phyloP scores from a whole-genome alignment of 140 eudicot species.

The Bidens hawaiensis region DNA sequence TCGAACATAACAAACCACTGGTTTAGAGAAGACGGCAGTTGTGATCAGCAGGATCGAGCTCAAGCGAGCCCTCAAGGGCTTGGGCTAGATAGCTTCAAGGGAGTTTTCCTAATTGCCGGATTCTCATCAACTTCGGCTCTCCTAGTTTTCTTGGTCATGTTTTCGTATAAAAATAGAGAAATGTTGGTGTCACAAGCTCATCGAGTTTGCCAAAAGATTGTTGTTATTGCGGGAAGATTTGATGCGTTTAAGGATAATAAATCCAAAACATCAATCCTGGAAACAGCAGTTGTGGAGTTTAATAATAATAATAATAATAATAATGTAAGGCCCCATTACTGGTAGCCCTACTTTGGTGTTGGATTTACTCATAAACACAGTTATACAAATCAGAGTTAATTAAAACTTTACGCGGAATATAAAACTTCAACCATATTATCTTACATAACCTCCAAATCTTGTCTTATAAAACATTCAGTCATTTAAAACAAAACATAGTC shows the following conservation, averaged over 20 bases:
- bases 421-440: too few relatives aligned
- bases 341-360: too few relatives aligned
- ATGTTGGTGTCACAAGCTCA: conserved; percentile 22
- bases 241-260: conserved; percentile 24
- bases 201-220: conserved; percentile 29
- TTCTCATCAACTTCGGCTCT: conserved; percentile 42
- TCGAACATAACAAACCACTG: conserved; percentile 29
- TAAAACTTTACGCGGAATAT: too few relatives aligned
- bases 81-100: conserved; percentile 43
- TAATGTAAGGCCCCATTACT: too few relatives aligned
- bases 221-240: conserved; percentile 27
- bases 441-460: too few relatives aligned
- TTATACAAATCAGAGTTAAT: too few relatives aligned
- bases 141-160: conserved; percentile 17
- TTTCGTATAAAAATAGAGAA: conserved; percentile 37
- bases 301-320: neutral
- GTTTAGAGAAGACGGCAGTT: conserved; percentile 24
- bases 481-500: too few relatives aligned
- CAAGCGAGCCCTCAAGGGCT: conserved; percentile 27
- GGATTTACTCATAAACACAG: too few relatives aligned
- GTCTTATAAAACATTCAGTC: too few relatives aligned
- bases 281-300: neutral
- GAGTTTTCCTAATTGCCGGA: conserved; percentile 48
- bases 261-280: conserved; percentile 5
- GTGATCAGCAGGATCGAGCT: conserved; percentile 15